Evolutionary conservation across 129 eudicot genomes (phyloP), one percentile per base, ranked within the genome.

Genomic region (Flaveria brownii): DNA sequence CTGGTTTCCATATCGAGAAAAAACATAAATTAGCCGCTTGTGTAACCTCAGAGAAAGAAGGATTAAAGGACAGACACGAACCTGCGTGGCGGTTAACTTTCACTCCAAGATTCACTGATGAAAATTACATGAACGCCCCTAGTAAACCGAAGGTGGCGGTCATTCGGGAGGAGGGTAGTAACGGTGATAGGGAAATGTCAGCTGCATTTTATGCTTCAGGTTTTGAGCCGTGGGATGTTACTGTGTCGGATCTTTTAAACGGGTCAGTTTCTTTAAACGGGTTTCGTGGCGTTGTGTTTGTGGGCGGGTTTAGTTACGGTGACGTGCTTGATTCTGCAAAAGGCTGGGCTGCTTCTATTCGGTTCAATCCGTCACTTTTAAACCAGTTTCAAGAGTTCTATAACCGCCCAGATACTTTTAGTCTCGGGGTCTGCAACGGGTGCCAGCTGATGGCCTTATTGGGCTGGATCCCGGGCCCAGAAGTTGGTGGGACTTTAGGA

Each of bases 401-500:
- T 63, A 80, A 82, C 18, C 84, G 96, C 0, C 72, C 86, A 0
- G 88, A 94, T 67, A 94, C 98, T 23, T 94, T 94, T 66, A 94
- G 98, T 60, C 88, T 94, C 9, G 98, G 98, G 26, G 93, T 94
- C 67, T 91, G 98, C 77, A 94, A 94, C 47, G 97, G 97, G 62
- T 94, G 98, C 83, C 98, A 94, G 79, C 98, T 94, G 64, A 91
- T 94, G 98, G 98, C 97, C 41, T 83, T 94, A 17, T 59, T 94
- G 12, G 98, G 97, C 11, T 91, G 97, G 98, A 83, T 94, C 28
- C 97, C 97, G 0, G 98, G 98, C n/a, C 97, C 96, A 3, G 55
- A 80, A 77, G 83, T 87, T 54, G 97, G 92, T 15, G 92, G 96
- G 11, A 85, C 83, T 39, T 73, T 84, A 49, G 91, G 93, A 3